phyloP scores from a whole-genome alignment of 305 asterid species.

The Fraxinus velutina region DNA sequence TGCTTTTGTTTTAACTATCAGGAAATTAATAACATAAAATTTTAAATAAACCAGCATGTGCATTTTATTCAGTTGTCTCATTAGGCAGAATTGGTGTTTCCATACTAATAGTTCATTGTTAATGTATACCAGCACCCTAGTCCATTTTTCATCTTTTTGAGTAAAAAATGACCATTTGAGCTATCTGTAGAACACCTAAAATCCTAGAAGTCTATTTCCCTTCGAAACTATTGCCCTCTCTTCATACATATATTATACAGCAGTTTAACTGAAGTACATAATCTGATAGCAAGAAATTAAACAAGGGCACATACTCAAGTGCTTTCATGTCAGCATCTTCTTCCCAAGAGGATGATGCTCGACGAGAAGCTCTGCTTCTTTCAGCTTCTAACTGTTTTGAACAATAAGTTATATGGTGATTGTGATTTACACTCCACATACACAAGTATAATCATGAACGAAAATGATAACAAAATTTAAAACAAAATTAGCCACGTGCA shows the following conservation, averaged over 20 bases:
- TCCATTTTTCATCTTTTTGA: not conserved
- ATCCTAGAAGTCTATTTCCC: not conserved
- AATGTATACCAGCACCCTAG: not conserved
- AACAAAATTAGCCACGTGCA: slow-evolving; percentile 19
- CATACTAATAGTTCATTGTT: not conserved
- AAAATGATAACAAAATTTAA: slow-evolving; percentile 9
- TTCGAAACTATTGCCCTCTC: not conserved
- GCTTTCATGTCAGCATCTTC: slow-evolving; percentile 90
- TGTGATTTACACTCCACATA: not conserved
- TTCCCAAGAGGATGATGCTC: slow-evolving; percentile 92
- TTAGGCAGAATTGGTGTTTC: not conserved
- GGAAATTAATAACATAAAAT: not conserved
- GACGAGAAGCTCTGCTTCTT: slow-evolving; percentile 74
- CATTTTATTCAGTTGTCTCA: not conserved
- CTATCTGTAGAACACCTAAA: not conserved
- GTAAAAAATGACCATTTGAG: not conserved
- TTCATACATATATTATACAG: not conserved
- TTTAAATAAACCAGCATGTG: not conserved
- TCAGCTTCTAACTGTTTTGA: slow-evolving; percentile 79
- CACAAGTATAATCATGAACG: not conserved
- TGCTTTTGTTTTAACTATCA: not conserved
- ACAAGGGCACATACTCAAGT: slow-evolving; percentile 68
- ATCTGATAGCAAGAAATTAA: slow-evolving; percentile 14
- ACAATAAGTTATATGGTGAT: slow-evolving; percentile 15
- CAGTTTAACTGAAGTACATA: not conserved